These are phyloP conservation scores for Ascochyta pisi DNA, from an alignment of 2,329 filamentous ascomycete genomes.

Conservation along the genomic window DNA sequence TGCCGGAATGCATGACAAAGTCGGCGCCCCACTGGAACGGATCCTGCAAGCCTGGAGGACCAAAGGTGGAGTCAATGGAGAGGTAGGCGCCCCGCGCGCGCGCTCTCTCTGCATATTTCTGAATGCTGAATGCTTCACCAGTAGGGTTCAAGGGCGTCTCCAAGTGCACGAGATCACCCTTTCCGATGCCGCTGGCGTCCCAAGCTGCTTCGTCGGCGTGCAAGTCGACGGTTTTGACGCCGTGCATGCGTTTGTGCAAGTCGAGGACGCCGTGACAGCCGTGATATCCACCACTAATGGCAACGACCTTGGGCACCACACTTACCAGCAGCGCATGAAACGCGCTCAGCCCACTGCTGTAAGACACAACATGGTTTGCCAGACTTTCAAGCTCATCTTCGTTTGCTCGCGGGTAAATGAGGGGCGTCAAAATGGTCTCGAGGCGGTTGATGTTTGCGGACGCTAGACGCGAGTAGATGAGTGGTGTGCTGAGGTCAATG, in stretches of 20 bases:
- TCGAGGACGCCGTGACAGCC: conserved; percentile 87
- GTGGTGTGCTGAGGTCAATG: conserved; percentile 37
- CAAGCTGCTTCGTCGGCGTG: conserved; percentile 61
- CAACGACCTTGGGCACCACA: conserved; percentile 81
- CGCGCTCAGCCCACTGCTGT: conserved; percentile 83
- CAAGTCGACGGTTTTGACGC: conserved; percentile 74
- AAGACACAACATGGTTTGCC: conserved; percentile 69
- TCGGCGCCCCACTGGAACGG: conserved; percentile 84
- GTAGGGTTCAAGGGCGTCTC: conserved; percentile 95
- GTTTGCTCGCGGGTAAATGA: conserved; percentile 65
- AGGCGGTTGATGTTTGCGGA: conserved; percentile 84
- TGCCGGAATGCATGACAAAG: conserved; percentile 88
- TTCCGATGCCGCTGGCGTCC: conserved; percentile 67
- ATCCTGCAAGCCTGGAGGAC: conserved; percentile 85
- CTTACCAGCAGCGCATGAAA: conserved; percentile 88
- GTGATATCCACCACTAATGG: conserved; percentile 88
- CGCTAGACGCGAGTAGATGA: conserved; percentile 79
- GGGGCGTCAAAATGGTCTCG: conserved; percentile 77
- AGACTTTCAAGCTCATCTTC: conserved; percentile 27
- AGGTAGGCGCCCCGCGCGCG: conserved; percentile 75
- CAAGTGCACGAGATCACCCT: conserved; percentile 86
- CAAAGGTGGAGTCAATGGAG: conserved; percentile 91
- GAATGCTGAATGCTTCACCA: conserved; percentile 78
- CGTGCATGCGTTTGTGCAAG: conserved; percentile 76
- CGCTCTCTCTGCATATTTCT: conserved; percentile 74